Evolutionary conservation across 305 asterid species (phyloP).

Genomic region (Fraxinus platypoda): DNA sequence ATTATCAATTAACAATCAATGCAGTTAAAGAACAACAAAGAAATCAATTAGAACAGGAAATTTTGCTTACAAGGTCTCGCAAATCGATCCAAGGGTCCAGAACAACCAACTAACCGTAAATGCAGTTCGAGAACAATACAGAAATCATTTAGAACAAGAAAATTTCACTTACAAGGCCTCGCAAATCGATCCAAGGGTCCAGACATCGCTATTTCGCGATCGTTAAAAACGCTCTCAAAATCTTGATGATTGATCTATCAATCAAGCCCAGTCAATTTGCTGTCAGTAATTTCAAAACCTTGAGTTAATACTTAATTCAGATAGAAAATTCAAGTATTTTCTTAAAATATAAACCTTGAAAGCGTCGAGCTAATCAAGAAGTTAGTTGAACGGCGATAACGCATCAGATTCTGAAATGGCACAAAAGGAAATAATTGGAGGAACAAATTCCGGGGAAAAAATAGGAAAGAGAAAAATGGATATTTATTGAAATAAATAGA

Average conservation of each 20-base stretch:
- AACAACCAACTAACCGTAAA: too few species aligned
- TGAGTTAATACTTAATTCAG: slow-evolving; percentile 3
- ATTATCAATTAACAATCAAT: slow-evolving; percentile 20
- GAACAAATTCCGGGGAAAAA: slow-evolving; percentile 3
- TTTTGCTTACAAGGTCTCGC: slow-evolving; percentile 82
- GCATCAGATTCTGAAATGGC: slow-evolving; percentile 30
- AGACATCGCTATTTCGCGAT: slow-evolving; percentile 54
- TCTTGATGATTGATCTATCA: slow-evolving; percentile 24
- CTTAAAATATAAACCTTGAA: slow-evolving; percentile 18
- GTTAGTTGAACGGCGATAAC: slow-evolving; percentile 28
- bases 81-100: slow-evolving; percentile 91
- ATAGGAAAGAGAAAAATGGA: not conserved
- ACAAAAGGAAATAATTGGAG: not conserved
- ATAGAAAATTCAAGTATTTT: slow-evolving; percentile 22
- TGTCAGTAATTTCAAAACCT: slow-evolving; percentile 11
- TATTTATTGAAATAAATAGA: not conserved
- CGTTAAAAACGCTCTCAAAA: slow-evolving; percentile 17
- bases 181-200: slow-evolving; percentile 96
- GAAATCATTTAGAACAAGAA: not conserved
- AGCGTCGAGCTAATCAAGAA: slow-evolving; percentile 22
- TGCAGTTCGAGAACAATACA: slow-evolving; percentile 19
- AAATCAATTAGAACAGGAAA: not conserved
- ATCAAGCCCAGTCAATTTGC: slow-evolving; percentile 23
- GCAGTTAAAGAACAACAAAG: slow-evolving; percentile 15
- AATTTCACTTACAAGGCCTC: slow-evolving; percentile 71